Conservation (phyloP, 805 yeast species). For the Barnettozyma wickerhamii region DNA sequence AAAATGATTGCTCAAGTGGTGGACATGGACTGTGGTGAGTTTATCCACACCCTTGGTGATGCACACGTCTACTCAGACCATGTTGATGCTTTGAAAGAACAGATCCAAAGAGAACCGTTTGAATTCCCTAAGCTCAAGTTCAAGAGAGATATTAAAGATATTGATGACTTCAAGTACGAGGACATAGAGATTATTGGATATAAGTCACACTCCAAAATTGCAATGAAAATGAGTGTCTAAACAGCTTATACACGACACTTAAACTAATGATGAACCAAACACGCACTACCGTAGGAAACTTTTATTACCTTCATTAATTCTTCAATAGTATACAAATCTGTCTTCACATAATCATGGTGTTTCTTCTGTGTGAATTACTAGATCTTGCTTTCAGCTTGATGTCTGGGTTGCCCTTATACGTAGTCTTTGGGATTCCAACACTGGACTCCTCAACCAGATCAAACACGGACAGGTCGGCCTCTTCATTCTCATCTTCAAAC, state of each 20-base stretch:
- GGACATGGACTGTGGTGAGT: constrained; percentile 92
- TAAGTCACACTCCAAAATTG: constrained; percentile 76
- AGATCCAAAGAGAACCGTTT: constrained; percentile 69
- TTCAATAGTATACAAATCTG: too few relatives aligned
- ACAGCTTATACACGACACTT: too few relatives aligned
- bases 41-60: constrained; percentile 94
- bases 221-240: constrained; percentile 96
- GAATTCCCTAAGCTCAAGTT: constrained; percentile 76
- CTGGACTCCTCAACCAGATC: constrained; percentile 27
- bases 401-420: constrained; percentile 22
- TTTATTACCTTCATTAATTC: not conserved
- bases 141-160: constrained; percentile 58
- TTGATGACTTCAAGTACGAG: constrained; percentile 85
- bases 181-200: constrained; percentile 82
- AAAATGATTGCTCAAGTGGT: constrained; percentile 95
- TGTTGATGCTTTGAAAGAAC: constrained; percentile 83
- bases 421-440: constrained; percentile 26
- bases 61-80: constrained; percentile 94
- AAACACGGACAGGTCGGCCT: constrained; percentile 24
- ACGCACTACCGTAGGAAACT: not conserved
- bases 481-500: constrained; percentile 10
- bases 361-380: constrained; percentile 22
- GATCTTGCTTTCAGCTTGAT: constrained; percentile 13
- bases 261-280: not conserved
- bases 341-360: constrained; percentile 19